Evolutionary conservation across 371 early-diverging fungal species (phyloP).

Genomic region (Polyrhizophydium stewartii): DNA sequence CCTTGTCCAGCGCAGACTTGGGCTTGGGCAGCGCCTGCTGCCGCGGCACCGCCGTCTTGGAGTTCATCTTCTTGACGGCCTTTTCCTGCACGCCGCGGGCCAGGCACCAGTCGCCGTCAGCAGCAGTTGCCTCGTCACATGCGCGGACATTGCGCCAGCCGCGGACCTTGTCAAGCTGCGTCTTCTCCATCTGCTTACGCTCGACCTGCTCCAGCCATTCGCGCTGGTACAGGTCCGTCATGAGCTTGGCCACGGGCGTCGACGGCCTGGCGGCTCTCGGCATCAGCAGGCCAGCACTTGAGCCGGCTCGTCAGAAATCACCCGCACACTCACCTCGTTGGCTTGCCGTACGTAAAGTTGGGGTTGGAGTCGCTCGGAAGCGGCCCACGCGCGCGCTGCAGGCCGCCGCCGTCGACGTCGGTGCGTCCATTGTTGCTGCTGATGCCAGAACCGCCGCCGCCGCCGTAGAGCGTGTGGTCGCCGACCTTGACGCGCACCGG

Average conservation of each 20-base stretch:
- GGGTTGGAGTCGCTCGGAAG: constrained; percentile 43
- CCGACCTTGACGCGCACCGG: constrained; percentile 43
- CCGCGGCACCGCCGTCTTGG: constrained; percentile 13
- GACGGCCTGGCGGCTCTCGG: constrained; percentile 42
- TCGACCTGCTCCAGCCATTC: constrained; percentile 39
- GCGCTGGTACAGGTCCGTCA: constrained; percentile 48
- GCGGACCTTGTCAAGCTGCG: neutral
- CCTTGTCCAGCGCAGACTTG: constrained; percentile 25
- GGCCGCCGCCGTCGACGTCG: constrained; percentile 12
- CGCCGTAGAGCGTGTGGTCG: constrained; percentile 16
- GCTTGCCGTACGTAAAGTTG: constrained; percentile 46
- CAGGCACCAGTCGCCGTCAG: neutral
- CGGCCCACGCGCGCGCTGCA: constrained; percentile 12
- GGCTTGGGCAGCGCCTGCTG: constrained; percentile 16
- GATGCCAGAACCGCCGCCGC: constrained; percentile 7
- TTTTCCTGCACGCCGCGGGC: neutral
- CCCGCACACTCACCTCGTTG: constrained; percentile 39
- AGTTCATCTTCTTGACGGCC: constrained; percentile 9
- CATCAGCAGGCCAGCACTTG: neutral
- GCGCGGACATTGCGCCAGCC: neutral
- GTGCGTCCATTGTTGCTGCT: constrained; percentile 11
- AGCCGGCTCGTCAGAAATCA: too few species aligned
- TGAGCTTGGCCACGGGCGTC: constrained; percentile 44
- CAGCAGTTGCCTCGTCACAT: neutral
- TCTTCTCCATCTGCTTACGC: constrained; percentile 11